Evolutionary conservation across 306 rosid species (phyloP), one percentile per base, ranked within the genome.

Genomic region (Oemleria cerasiformis): DNA sequence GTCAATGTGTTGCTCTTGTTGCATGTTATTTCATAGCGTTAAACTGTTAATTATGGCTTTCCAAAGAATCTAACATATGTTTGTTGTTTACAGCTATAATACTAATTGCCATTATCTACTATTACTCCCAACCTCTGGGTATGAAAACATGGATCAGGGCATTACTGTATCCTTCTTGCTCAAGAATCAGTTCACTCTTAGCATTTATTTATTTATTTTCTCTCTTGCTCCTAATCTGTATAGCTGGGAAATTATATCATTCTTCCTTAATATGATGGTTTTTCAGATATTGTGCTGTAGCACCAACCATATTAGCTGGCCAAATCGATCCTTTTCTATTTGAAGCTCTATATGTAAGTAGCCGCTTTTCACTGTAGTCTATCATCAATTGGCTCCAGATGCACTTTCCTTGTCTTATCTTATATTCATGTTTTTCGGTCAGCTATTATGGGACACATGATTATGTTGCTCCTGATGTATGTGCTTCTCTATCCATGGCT

Each of bases 331-430:
- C 96, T 56, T 36, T 86, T 78, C 95, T 91, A 82, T 94, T 94
- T 79, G 99, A 94, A 83, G 92, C 95, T 82, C 72, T 94, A 73
- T 94, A 94, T 84, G 99, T 91, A 81, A 87, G 99, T 87, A 74
- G 72, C 80, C 59, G 61, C 53, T 65, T 40, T 67, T 42, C 57
- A 9, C 42, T 73, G 55, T 43, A 4, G 20, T n/a, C 59, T 57
- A 53, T 74, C n/a, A 42, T 57, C 56, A 23, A 45, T 73, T 48
- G 69, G 59, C 55, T n/a, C 7, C 53, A n/a, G 55, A 15, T 40
- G 36, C 6, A 13, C 11, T 51, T 63, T 49, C 41, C 16, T 38
- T 57, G 19, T 5, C 42, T 17, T 82, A 70, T 45, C 51, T 55
- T 50, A 17, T 10, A 48, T 70, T 72, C 25, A 42, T 23, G 30